phyloP scores from a whole-genome alignment of 805 yeast genomes.

The Metschnikowia sp. region DNA sequence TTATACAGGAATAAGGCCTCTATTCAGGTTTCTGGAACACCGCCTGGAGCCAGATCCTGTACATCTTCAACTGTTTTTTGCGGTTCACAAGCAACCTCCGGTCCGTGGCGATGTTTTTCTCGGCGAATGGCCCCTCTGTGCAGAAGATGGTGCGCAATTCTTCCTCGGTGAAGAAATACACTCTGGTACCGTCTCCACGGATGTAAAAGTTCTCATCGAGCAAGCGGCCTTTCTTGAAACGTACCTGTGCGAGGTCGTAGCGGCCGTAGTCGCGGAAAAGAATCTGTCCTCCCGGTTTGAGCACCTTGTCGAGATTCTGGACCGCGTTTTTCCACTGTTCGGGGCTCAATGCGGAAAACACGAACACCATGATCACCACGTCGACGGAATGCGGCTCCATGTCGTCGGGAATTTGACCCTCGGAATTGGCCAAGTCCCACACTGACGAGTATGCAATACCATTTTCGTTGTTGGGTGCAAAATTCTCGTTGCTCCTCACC shows the following conservation, averaged over 20 bases:
- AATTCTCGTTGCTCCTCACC: constrained; percentile 63
- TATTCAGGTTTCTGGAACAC: constrained; percentile 46
- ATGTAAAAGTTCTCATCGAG: constrained; percentile 92
- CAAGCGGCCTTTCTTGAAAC: constrained; percentile 84
- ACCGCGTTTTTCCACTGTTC: constrained; percentile 86
- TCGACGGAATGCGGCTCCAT: constrained; percentile 80
- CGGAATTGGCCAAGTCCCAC: constrained; percentile 89
- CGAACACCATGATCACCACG: constrained; percentile 91
- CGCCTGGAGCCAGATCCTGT: constrained; percentile 94
- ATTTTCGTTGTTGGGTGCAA: constrained; percentile 45
- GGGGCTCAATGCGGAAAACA: constrained; percentile 89
- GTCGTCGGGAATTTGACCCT: constrained; percentile 75
- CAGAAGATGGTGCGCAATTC: constrained; percentile 73
- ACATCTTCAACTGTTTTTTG: constrained; percentile 91
- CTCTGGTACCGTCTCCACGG: constrained; percentile 97
- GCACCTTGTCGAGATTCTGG: constrained; percentile 58
- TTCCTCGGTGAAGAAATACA: constrained; percentile 94
- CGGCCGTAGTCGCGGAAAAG: constrained; percentile 93
- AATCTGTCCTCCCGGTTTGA: constrained; percentile 92
- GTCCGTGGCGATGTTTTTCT: constrained; percentile 80
- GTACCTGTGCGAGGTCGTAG: constrained; percentile 90
- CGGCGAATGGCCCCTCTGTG: constrained; percentile 50
- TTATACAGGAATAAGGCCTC: background rate
- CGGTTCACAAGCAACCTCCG: constrained; percentile 87
- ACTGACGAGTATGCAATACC: constrained; percentile 74